phyloP scores from a whole-genome alignment of 2,329 filamentous ascomycete genomes.

The Moelleriella libera region DNA sequence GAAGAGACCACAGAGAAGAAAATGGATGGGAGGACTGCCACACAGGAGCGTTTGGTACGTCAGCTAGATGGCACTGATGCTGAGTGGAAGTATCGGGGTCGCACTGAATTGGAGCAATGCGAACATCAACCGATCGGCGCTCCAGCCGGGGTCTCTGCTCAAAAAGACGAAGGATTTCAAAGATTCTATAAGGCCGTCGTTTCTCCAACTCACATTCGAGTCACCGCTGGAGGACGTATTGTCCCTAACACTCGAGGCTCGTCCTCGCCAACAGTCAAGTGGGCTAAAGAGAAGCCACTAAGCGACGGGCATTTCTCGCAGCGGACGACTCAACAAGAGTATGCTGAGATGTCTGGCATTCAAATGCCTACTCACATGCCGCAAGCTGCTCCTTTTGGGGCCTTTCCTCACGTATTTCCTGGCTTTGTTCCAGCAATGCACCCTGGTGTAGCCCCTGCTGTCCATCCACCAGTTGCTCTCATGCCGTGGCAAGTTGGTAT shows the following conservation, averaged over 20 bases:
- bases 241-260: conserved; percentile 47
- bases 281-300: conserved; percentile 24
- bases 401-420: conserved; percentile 16
- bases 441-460: conserved; percentile 15
- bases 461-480: conserved; percentile 18
- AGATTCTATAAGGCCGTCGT: conserved; percentile 55
- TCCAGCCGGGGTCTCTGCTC: conserved; percentile 35
- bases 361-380: conserved; percentile 6
- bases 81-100: conserved; percentile 30
- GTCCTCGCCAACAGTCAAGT: conserved; percentile 37
- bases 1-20: conserved; percentile 13
- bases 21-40: conserved; percentile 1
- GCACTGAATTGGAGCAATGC: conserved; percentile 27
- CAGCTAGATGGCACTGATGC: conserved; percentile 26
- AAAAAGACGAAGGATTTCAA: conserved; percentile 52
- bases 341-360: conserved; percentile 3
- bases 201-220: conserved; percentile 51
- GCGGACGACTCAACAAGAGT: conserved; percentile 8
- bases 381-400: conserved; percentile 13
- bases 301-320: conserved; percentile 9
- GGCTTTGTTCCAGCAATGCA: conserved; percentile 16
- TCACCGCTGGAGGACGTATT: conserved; percentile 53
- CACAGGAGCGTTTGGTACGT: conserved; percentile 10
- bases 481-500: conserved; percentile 27
- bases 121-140: conserved; percentile 35